These are phyloP conservation scores for Berberis thunbergii DNA, from an alignment of 164 flowering plant species.

Conservation along the genomic window DNA sequence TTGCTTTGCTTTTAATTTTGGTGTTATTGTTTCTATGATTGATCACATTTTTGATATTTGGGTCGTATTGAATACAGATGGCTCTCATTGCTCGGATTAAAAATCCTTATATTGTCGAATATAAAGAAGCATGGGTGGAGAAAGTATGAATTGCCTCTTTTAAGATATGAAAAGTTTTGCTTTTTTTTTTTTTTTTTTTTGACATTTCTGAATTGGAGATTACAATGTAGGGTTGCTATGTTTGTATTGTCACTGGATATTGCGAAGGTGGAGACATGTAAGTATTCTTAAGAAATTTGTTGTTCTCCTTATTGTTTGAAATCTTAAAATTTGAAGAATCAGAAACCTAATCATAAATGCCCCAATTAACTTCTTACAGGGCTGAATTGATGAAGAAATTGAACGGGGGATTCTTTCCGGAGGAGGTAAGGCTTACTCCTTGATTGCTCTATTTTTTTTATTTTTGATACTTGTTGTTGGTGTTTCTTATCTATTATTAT, in stretches of 20 bases:
- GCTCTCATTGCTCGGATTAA: constrained; percentile 90
- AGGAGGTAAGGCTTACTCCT: constrained; percentile 54
- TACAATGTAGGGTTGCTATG: constrained; percentile 84
- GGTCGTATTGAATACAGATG: constrained; percentile 42
- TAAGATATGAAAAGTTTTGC: not conserved
- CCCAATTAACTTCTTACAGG: constrained; percentile 29
- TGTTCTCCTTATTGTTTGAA: too few species aligned
- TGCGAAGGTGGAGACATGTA: constrained; percentile 99
- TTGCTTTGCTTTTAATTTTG: constrained; percentile 5
- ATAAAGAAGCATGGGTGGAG: constrained; percentile 99
- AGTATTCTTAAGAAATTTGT: constrained; percentile 22
- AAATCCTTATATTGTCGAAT: constrained; percentile 90
- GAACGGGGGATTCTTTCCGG: constrained; percentile 80
- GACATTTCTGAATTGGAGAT: constrained; percentile 14
- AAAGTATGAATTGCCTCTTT: constrained; percentile 37
- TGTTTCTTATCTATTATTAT: constrained; percentile 7
- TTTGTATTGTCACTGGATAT: constrained; percentile 97
- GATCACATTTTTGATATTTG: constrained; percentile 10
- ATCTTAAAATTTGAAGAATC: too few species aligned
- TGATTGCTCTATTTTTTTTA: not conserved
- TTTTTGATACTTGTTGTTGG: not conserved
- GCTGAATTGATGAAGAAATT: constrained; percentile 88
- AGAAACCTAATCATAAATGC: too few species aligned
- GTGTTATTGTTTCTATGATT: not conserved
- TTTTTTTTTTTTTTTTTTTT: not conserved